A percentile compares a stretch with the other conserved stretches of the same genome.
Conservation (phyloP, 331 rosid genomes). For the Acacia pycnantha region DNA sequence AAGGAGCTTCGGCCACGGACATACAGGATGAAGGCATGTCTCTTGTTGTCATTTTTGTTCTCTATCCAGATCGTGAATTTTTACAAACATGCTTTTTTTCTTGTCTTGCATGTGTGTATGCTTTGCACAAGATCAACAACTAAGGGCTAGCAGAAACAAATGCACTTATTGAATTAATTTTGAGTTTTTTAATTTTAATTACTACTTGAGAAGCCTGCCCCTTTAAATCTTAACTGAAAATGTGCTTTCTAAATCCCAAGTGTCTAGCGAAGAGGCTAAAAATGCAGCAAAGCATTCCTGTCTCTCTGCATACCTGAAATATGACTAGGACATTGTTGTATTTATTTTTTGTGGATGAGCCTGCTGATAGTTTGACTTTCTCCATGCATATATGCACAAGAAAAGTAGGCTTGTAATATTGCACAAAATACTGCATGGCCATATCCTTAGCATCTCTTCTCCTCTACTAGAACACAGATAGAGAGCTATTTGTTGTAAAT, state of each 20-base stretch:
- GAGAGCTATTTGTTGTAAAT: not conserved
- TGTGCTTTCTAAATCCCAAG: not conserved
- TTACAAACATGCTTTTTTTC: not conserved
- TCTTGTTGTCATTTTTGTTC: constrained; percentile 16
- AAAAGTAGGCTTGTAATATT: not conserved
- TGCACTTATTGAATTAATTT: not conserved
- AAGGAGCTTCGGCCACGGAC: constrained; percentile 87
- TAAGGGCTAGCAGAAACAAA: not conserved
- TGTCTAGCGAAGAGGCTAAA: not conserved
- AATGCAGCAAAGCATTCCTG: not conserved
- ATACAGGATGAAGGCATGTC: constrained; percentile 79
- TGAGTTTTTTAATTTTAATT: not conserved
- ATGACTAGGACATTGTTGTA: not conserved
- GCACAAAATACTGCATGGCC: not conserved
- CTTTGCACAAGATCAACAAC: constrained; percentile 13
- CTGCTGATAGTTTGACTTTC: not conserved
- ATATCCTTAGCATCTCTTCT: not conserved
- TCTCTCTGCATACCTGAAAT: not conserved
- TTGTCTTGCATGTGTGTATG: constrained; percentile 10
- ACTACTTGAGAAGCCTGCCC: not conserved
- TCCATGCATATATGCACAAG: not conserved
- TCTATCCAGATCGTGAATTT: not conserved
- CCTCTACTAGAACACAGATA: not conserved
- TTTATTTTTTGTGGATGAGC: not conserved
- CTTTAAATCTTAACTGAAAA: constrained; percentile 5